phyloP scores from a whole-genome alignment of 352 stramenopile species.

The Albugo laibachii region DNA sequence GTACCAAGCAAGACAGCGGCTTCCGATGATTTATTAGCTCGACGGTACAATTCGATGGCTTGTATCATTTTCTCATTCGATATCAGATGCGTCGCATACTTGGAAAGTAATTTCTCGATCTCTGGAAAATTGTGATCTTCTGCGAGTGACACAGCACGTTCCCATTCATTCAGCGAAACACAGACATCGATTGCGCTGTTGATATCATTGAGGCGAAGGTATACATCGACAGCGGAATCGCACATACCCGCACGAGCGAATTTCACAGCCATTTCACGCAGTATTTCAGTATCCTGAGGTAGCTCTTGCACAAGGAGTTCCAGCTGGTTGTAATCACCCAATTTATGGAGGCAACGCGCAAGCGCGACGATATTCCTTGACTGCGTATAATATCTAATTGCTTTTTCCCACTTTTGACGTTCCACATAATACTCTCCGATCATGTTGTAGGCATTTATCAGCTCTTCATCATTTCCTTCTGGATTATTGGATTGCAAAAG shows the following conservation, averaged over 20 bases:
- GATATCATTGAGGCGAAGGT: constrained; percentile 75
- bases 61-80: constrained; percentile 72
- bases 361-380: constrained; percentile 56
- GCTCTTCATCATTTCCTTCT: constrained; percentile 40
- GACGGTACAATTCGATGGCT: constrained; percentile 84
- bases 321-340: constrained; percentile 80
- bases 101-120: constrained; percentile 84
- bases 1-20: constrained; percentile 80
- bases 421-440: constrained; percentile 85
- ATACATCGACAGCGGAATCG: constrained; percentile 64
- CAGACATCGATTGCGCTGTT: constrained; percentile 87
- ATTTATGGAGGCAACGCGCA: constrained; percentile 78
- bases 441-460: constrained; percentile 69
- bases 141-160: constrained; percentile 74
- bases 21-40: constrained; percentile 83
- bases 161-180: constrained; percentile 86
- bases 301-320: constrained; percentile 71
- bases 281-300: constrained; percentile 49
- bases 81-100: constrained; percentile 76
- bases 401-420: constrained; percentile 83
- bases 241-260: constrained; percentile 78
- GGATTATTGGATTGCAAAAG: constrained; percentile 60
- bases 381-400: constrained; percentile 82
- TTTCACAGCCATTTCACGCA: constrained; percentile 73
- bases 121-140: constrained; percentile 86